Conservation (phyloP, 345 rosid genomes). For the Citrus hindsii region DNA sequence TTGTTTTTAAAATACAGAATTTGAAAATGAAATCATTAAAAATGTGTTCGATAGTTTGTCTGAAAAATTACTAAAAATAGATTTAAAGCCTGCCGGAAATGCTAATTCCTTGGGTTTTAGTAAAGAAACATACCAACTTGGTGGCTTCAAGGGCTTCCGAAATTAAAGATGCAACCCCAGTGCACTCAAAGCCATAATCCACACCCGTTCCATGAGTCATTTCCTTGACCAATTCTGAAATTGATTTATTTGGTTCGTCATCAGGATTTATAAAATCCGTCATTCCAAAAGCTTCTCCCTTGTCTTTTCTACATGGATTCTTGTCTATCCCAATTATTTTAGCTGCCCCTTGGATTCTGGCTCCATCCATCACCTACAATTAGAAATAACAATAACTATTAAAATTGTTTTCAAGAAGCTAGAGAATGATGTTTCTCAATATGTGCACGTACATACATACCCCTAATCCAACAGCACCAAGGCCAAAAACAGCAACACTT, state of each 20-base stretch:
- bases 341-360: constrained; percentile 51
- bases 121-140: constrained; percentile 27
- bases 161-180: constrained; percentile 34
- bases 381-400: background rate
- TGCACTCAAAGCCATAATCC: constrained; percentile 66
- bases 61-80: background rate
- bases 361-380: constrained; percentile 52
- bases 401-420: too few species aligned
- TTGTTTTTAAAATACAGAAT: too few species aligned
- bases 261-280: constrained; percentile 60
- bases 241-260: constrained; percentile 31
- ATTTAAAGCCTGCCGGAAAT: background rate
- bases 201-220: constrained; percentile 51
- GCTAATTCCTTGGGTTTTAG: background rate
- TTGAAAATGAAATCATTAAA: too few species aligned
- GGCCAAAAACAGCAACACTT: constrained; percentile 59
- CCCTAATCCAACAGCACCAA: constrained; percentile 80
- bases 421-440: too few species aligned
- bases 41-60: too few species aligned
- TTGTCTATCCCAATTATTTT: constrained; percentile 62
- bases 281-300: constrained; percentile 45
- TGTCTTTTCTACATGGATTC: constrained; percentile 34
- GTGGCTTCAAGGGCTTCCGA: constrained; percentile 49
- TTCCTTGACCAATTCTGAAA: constrained; percentile 38
- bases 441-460: constrained; percentile 12